These are phyloP conservation scores for Pueraria montana DNA, from an alignment of 306 rosid species.

Conservation along the genomic window DNA sequence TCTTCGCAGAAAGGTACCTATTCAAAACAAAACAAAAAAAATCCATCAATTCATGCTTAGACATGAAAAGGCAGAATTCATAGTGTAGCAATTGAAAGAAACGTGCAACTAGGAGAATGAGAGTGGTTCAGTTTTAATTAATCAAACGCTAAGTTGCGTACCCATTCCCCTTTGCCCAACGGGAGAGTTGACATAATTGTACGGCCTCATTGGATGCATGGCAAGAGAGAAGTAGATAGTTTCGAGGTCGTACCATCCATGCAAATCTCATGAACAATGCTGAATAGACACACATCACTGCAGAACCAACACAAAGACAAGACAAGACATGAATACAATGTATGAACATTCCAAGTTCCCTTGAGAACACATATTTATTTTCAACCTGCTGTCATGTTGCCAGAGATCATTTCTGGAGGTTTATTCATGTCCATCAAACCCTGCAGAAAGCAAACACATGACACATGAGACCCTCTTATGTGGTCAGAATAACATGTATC, in stretches of 20 bases:
- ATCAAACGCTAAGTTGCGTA: constrained; percentile 26
- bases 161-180: constrained; percentile 76
- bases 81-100: neutral
- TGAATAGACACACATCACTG: constrained; percentile 80
- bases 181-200: constrained; percentile 75
- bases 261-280: constrained; percentile 78
- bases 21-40: neutral
- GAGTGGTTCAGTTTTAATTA: neutral
- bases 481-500: neutral
- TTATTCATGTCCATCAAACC: constrained; percentile 77
- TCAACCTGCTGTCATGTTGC: constrained; percentile 82
- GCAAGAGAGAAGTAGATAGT: constrained; percentile 72
- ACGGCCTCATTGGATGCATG: constrained; percentile 80
- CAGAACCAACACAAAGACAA: constrained; percentile 40
- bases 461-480: neutral
- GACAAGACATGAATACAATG: constrained; percentile 5
- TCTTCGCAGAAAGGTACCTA: constrained; percentile 70
- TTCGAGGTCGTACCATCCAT: constrained; percentile 84
- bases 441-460: constrained; percentile 31
- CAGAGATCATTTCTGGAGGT: constrained; percentile 85
- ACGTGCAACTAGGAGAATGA: no score
- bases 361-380: constrained; percentile 19
- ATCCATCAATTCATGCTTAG: neutral
- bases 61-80: neutral
- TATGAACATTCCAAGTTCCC: constrained; percentile 25